phyloP scores from a whole-genome alignment of 1,139 yeast genomes.

The Meyerozyma athensensis region DNA sequence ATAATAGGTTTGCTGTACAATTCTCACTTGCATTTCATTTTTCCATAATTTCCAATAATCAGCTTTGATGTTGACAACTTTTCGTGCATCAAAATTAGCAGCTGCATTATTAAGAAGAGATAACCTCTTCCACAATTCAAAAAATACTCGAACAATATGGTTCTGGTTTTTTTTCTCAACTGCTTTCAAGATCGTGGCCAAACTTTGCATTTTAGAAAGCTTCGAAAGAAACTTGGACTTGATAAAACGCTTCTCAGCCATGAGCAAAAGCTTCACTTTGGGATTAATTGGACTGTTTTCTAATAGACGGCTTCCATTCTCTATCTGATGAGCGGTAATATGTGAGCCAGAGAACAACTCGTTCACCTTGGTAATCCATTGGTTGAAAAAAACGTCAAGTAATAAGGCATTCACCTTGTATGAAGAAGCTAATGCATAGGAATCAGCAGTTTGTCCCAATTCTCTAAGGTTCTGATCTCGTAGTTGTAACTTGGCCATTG shows the following conservation, averaged over 20 bases:
- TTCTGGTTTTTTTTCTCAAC: background rate
- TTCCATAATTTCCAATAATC: slow-evolving; percentile 3
- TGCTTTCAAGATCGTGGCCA: background rate
- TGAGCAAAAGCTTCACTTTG: background rate
- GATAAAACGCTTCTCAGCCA: background rate
- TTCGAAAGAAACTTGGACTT: background rate
- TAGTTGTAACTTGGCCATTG: too few relatives aligned
- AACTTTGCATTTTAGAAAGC: background rate
- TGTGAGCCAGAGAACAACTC: background rate
- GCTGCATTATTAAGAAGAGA: background rate
- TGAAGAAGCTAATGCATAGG: background rate
- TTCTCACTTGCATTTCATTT: slow-evolving; percentile 1
- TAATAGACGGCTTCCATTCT: too few relatives aligned
- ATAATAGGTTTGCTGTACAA: background rate
- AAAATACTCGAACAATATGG: background rate
- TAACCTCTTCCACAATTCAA: background rate
- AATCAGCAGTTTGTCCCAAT: too few relatives aligned
- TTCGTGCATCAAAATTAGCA: background rate
- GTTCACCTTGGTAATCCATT: background rate
- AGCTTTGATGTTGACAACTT: background rate
- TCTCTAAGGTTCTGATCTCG: too few relatives aligned
- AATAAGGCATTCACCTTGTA: background rate
- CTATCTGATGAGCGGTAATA: too few relatives aligned
- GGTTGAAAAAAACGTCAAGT: background rate
- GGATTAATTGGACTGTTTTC: background rate